Conservation (phyloP, 73 alveolate species). For the Tetrahymena malaccensis region DNA sequence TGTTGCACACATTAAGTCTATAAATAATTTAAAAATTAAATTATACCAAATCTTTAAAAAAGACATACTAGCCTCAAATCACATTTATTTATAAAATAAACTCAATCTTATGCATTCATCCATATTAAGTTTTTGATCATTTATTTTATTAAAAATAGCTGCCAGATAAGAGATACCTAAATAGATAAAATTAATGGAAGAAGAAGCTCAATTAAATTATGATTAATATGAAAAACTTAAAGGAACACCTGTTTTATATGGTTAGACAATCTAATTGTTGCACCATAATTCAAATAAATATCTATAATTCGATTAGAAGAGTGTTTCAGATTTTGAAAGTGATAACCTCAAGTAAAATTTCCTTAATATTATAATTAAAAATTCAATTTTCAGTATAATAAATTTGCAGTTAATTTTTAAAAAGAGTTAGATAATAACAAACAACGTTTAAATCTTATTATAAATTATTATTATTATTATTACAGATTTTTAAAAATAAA, state of each 20-base stretch:
- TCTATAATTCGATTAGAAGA: constrained; percentile 19
- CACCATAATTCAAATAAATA: constrained; percentile 32
- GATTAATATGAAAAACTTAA: constrained; percentile 23
- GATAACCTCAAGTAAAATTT: background rate
- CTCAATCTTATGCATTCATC: background rate
- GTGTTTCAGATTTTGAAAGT: constrained; percentile 34
- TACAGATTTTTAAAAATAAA: background rate
- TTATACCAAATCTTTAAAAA: too few relatives aligned
- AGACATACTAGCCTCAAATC: background rate
- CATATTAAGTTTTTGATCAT: background rate
- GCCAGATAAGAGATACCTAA: constrained; percentile 28
- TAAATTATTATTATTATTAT: background rate
- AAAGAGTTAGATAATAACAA: too few relatives aligned
- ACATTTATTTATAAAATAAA: background rate
- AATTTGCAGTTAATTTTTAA: background rate
- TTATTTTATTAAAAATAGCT: background rate
- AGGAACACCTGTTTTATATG: constrained; percentile 36
- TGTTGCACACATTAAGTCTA: too few relatives aligned
- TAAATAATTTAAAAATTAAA: too few relatives aligned
- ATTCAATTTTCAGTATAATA: background rate
- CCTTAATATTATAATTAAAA: background rate
- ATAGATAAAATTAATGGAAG: constrained; percentile 30
- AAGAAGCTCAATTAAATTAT: constrained; percentile 20
- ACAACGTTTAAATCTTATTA: background rate
- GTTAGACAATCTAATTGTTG: constrained; percentile 17